Evolutionary conservation across 2,329 filamentous ascomycete species (phyloP), one percentile per base, ranked within the genome.

Genomic region (Penicillium hesseltinei): DNA sequence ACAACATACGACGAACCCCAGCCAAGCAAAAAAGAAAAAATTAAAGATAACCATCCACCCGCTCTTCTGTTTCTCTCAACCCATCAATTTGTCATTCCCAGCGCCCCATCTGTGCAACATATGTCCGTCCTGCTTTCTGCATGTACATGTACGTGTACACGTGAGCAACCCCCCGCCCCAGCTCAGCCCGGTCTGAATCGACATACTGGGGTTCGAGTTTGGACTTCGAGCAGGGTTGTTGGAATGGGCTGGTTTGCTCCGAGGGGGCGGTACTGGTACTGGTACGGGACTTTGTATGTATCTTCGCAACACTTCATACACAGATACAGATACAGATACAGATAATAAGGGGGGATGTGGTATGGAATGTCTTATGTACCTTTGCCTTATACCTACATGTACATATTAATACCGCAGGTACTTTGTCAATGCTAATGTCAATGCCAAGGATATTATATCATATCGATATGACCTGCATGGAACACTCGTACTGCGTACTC

Each of bases 131-230:
- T 35, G 33, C 33, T n/a, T 13, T 25, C 25, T 23, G 36, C n/a
- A 43, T 43, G 38, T 49, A 43, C 10, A 50, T 43, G 45, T 49
- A 43, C 7, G 21, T 21, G 19, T 38, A 55, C 53, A 55, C 39
- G 38, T 51, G 46, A 55, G 23, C 45, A 43, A 44, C 15, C 15
- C 23, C 25, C 29, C 17, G 7, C 29, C 39, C 29, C 44, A 25
- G 23, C 42, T 7, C 23, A 44, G 42, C 25, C 38, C 29, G 15
- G 45, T 25, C 21, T 36, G 31, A 19, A 36, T 51, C 19, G 8
- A 1, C 25, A 38, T 11, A 7, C 31, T 13, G 2, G 21, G n/a
- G 35, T 35, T 49, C 19, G 15, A 29, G 13, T 17, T 27, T 38
- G 11, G 33, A 15, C 6, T 36, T 25, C 6, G 27, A 47, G 31